Conservation (phyloP, 768 basidiomycete genomes). For the Macrolepiota dolichaula region DNA sequence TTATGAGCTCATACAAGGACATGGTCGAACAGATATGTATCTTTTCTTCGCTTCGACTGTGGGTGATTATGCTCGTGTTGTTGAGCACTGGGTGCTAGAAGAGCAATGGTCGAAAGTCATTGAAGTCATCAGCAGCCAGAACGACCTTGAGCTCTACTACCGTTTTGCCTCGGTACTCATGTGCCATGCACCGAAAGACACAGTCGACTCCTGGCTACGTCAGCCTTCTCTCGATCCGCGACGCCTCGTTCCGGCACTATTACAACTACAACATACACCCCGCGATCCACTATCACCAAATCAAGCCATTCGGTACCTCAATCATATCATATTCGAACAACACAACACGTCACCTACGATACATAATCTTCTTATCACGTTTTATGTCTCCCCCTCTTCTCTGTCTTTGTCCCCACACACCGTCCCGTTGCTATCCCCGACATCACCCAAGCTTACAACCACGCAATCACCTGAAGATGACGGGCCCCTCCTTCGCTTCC, state of each 20-base stretch:
- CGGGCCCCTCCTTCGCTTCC: slow-evolving; percentile 76
- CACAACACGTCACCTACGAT: slow-evolving; percentile 80
- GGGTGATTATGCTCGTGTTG: slow-evolving; percentile 79
- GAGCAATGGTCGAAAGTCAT: slow-evolving; percentile 92
- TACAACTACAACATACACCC: slow-evolving; percentile 73
- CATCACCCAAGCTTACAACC: slow-evolving; percentile 48
- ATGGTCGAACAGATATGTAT: slow-evolving; percentile 91
- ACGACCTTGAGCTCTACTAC: slow-evolving; percentile 88
- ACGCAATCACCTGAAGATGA: slow-evolving; percentile 50
- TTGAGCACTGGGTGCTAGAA: slow-evolving; percentile 90
- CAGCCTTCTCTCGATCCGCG: slow-evolving; percentile 77
- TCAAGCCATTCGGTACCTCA: slow-evolving; percentile 88
- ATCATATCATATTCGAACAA: slow-evolving; percentile 78
- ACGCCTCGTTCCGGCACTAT: slow-evolving; percentile 84
- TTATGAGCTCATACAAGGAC: slow-evolving; percentile 91
- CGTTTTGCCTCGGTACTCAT: slow-evolving; percentile 88
- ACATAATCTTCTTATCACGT: slow-evolving; percentile 92
- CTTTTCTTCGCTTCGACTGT: slow-evolving; percentile 83
- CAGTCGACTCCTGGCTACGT: slow-evolving; percentile 90
- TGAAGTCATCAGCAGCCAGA: slow-evolving; percentile 87
- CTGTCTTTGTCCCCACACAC: slow-evolving; percentile 62
- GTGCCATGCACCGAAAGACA: slow-evolving; percentile 82
- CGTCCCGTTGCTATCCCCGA: slow-evolving; percentile 66
- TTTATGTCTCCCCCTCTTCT: slow-evolving; percentile 66
- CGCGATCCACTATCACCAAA: slow-evolving; percentile 73